Conservation (phyloP, 768 basidiomycete genomes). For the Russula brevipes region DNA sequence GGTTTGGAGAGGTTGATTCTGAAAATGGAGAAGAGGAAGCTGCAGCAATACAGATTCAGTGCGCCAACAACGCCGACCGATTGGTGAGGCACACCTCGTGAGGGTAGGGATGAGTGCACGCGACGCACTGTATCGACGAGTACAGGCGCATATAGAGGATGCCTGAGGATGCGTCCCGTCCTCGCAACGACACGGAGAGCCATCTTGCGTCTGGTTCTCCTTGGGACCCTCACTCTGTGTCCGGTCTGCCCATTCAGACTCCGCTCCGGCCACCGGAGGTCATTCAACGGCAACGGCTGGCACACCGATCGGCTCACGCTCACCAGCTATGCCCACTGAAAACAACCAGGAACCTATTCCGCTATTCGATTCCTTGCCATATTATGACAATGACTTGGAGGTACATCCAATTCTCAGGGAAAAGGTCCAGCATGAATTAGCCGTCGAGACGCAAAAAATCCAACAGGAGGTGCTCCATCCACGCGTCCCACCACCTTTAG, state of each 20-base stretch:
- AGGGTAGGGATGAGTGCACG: slow-evolving; percentile 30
- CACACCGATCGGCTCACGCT: neutral
- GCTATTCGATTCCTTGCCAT: slow-evolving; percentile 84
- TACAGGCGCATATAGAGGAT: slow-evolving; percentile 44
- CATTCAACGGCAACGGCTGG: neutral
- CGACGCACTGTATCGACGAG: slow-evolving; percentile 11
- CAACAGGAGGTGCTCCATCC: slow-evolving; percentile 58
- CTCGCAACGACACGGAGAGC: slow-evolving; percentile 43
- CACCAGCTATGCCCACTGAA: neutral
- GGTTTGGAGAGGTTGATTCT: slow-evolving; percentile 88
- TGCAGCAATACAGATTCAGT: slow-evolving; percentile 26
- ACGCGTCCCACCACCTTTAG: slow-evolving; percentile 56
- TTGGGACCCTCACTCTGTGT: slow-evolving; percentile 4
- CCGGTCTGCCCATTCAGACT: slow-evolving; percentile 17
- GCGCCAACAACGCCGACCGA: neutral
- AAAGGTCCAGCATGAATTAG: slow-evolving; percentile 73
- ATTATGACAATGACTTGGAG: slow-evolving; percentile 91
- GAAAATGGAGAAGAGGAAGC: slow-evolving; percentile 76
- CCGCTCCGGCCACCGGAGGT: slow-evolving; percentile 16
- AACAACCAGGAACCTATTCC: slow-evolving; percentile 27
- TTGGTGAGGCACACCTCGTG: slow-evolving; percentile 41
- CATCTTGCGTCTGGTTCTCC: slow-evolving; percentile 31
- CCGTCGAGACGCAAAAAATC: slow-evolving; percentile 56
- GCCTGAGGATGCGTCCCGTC: slow-evolving; percentile 42
- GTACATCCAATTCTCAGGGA: slow-evolving; percentile 62